phyloP scores from a whole-genome alignment of 495 filamentous ascomycete genomes.

The Penicillium tannophilum region DNA sequence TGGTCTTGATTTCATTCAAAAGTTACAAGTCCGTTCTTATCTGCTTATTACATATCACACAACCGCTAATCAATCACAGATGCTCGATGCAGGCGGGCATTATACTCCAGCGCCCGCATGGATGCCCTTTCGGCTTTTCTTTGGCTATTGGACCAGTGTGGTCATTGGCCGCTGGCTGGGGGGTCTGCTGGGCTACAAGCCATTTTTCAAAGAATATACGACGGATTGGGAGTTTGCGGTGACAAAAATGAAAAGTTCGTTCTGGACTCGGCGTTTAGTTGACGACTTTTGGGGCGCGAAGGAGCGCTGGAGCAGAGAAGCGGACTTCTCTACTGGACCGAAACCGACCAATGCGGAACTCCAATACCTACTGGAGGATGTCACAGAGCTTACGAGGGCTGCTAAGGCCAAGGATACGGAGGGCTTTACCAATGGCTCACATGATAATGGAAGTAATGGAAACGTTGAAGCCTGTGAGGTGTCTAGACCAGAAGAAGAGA shows the following conservation, averaged over 20 bases:
- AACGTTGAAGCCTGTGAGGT: no score
- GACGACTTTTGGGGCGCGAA: neutral
- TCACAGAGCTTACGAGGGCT: neutral
- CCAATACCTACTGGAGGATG: neutral
- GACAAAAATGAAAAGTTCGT: constrained; percentile 42
- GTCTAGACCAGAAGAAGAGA: neutral
- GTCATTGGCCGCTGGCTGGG: constrained; percentile 54
- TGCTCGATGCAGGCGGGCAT: constrained; percentile 50
- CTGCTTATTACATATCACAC: neutral
- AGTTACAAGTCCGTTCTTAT: constrained; percentile 38
- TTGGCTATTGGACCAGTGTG: constrained; percentile 41
- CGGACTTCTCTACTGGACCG: neutral
- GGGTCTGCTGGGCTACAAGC: constrained; percentile 53
- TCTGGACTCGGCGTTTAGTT: constrained; percentile 14
- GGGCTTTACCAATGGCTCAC: neutral
- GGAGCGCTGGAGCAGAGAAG: neutral
- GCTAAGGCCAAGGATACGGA: neutral
- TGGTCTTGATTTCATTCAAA: constrained; percentile 46
- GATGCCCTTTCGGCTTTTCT: constrained; percentile 43
- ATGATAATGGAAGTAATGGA: neutral
- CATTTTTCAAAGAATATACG: constrained; percentile 52
- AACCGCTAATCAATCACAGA: constrained; percentile 24
- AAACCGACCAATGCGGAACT: neutral
- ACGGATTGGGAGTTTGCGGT: constrained; percentile 54
- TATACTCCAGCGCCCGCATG: constrained; percentile 48